Evolutionary conservation across 306 rosid species (phyloP).

Genomic region (Echinosophora koreensis): DNA sequence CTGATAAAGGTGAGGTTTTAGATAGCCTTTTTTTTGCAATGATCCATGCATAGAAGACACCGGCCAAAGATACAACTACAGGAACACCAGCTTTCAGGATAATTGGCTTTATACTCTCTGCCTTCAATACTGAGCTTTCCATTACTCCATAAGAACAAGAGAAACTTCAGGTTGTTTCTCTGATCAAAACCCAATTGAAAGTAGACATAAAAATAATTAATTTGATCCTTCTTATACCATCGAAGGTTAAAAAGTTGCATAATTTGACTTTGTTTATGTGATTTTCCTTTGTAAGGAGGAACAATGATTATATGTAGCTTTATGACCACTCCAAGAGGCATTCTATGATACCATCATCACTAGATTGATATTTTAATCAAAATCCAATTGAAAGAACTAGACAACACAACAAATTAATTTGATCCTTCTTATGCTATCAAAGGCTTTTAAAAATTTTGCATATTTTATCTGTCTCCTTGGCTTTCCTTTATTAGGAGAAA

Average conservation of each 20-base stretch:
- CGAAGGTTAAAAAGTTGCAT: slow-evolving; percentile 32
- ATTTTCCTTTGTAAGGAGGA: slow-evolving; percentile 46
- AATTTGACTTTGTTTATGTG: slow-evolving; percentile 38
- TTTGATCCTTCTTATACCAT: slow-evolving; percentile 22
- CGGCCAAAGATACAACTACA: slow-evolving; percentile 68
- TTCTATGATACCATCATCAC: slow-evolving; percentile 36
- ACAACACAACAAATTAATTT: background rate
- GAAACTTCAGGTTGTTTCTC: slow-evolving; percentile 1
- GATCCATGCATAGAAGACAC: slow-evolving; percentile 63
- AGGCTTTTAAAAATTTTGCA: too few species aligned
- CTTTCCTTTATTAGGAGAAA: too few species aligned
- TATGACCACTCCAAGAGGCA: slow-evolving; percentile 52
- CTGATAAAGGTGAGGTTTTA: slow-evolving; percentile 37
- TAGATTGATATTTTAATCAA: too few species aligned
- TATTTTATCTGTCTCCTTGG: too few species aligned
- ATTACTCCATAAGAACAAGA: slow-evolving; percentile 49
- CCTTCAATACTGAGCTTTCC: slow-evolving; percentile 59
- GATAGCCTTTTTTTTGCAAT: slow-evolving; percentile 54
- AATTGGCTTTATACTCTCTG: slow-evolving; percentile 53
- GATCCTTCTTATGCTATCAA: too few species aligned
- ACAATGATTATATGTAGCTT: slow-evolving; percentile 52
- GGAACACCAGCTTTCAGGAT: slow-evolving; percentile 79
- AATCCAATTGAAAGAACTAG: too few species aligned
- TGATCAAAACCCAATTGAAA: slow-evolving; percentile 2
- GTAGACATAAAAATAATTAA: background rate